phyloP scores from a whole-genome alignment of 805 yeast genomes.

The Wickerhamiella slavikovae region DNA sequence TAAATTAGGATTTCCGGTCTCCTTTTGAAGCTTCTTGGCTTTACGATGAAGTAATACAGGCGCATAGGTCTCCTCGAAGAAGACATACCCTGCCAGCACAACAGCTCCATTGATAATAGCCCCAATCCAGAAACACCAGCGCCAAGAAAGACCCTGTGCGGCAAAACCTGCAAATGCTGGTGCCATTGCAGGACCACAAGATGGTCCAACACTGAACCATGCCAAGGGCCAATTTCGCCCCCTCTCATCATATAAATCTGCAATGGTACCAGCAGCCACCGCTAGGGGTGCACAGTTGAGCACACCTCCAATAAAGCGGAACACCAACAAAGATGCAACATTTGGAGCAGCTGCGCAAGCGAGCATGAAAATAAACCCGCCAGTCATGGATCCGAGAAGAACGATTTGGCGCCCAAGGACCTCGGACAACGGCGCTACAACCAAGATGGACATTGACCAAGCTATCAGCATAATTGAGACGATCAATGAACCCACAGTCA shows the following conservation, averaged over 20 bases:
- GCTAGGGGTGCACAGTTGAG: slow-evolving; percentile 49
- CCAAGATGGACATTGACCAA: slow-evolving; percentile 44
- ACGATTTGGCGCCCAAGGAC: slow-evolving; percentile 41
- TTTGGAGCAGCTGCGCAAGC: slow-evolving; percentile 42
- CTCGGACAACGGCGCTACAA: slow-evolving; percentile 51
- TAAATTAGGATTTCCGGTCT: slow-evolving; percentile 33
- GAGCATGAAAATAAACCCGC: slow-evolving; percentile 22
- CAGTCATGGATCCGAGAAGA: slow-evolving; percentile 29
- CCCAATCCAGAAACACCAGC: slow-evolving; percentile 42
- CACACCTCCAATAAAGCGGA: slow-evolving; percentile 43
- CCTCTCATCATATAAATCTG: slow-evolving; percentile 34
- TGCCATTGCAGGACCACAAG: slow-evolving; percentile 33
- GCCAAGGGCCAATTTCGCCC: slow-evolving; percentile 37
- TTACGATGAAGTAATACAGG: slow-evolving; percentile 30
- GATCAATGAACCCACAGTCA: slow-evolving; percentile 28
- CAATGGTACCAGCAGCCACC: slow-evolving; percentile 48
- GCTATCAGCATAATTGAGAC: slow-evolving; percentile 51
- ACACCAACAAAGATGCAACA: slow-evolving; percentile 34
- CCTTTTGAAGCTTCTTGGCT: slow-evolving; percentile 27
- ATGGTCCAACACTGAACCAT: slow-evolving; percentile 37
- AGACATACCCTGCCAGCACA: slow-evolving; percentile 24
- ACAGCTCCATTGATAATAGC: slow-evolving; percentile 33
- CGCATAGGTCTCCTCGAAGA: slow-evolving; percentile 37
- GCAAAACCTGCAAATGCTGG: slow-evolving; percentile 32
- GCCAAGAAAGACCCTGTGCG: slow-evolving; percentile 31